Percentiles rank a stretch among this genome's conserved stretches.
Evolutionary conservation across 805 yeast species (phyloP).

Genomic region (Candida nonsorbophila): DNA sequence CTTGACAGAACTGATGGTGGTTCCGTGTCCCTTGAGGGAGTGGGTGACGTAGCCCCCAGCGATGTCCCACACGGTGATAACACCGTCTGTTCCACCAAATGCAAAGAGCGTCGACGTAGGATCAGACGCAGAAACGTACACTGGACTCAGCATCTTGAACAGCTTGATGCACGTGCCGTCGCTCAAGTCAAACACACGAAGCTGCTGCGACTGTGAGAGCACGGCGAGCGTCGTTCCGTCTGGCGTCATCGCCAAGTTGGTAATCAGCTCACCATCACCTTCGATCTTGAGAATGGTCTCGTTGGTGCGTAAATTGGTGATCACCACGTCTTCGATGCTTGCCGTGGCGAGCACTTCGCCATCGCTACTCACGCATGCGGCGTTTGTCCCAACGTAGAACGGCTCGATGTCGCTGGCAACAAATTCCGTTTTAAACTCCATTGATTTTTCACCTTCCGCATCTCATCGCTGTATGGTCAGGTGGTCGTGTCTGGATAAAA

Average conservation of each 20-base stretch:
- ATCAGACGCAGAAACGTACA: conserved; percentile 73
- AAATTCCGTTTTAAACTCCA: conserved; percentile 36
- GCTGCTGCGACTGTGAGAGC: conserved; percentile 78
- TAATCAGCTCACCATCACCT: conserved; percentile 81
- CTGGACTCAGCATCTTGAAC: conserved; percentile 70
- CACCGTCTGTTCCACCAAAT: conserved; percentile 94
- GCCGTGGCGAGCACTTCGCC: conserved; percentile 73
- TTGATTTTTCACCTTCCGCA: too few relatives aligned
- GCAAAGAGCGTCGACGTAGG: conserved; percentile 81
- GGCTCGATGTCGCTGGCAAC: conserved; percentile 59
- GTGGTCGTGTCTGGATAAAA: too few relatives aligned
- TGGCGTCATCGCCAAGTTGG: conserved; percentile 71
- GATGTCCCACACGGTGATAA: conserved; percentile 86
- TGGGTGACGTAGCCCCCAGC: conserved; percentile 87
- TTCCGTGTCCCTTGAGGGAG: conserved; percentile 88
- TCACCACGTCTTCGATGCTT: conserved; percentile 66
- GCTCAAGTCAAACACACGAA: conserved; percentile 56
- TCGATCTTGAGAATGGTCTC: conserved; percentile 55
- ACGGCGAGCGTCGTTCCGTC: conserved; percentile 67
- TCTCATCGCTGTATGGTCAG: too few relatives aligned
- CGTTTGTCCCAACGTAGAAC: conserved; percentile 79
- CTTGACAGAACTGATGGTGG: conserved; percentile 68
- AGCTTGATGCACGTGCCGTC: conserved; percentile 38
- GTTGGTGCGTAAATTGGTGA: conserved; percentile 60
- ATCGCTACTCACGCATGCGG: conserved; percentile 61